phyloP scores from a whole-genome alignment of 306 rosid species.

The Cotoneaster glaucophyllus region DNA sequence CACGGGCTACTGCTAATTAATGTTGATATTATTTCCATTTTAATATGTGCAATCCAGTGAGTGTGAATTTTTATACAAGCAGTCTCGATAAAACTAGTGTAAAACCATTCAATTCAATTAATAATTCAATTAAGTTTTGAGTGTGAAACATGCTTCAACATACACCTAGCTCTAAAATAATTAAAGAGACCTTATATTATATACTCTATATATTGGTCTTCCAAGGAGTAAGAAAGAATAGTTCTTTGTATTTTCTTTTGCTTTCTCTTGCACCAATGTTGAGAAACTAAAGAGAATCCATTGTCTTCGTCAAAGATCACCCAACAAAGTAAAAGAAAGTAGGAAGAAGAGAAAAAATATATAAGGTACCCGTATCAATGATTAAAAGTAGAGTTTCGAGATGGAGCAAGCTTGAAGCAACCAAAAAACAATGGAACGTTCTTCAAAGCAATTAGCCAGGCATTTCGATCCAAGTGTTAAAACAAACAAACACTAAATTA shows the following conservation, averaged over 20 bases:
- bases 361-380: slow-evolving; percentile 13
- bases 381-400: slow-evolving; percentile 23
- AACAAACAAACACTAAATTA: slow-evolving; percentile 5
- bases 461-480: slow-evolving; percentile 20
- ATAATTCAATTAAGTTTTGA: background rate
- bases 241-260: slow-evolving; percentile 13
- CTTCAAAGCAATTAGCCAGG: slow-evolving; percentile 23
- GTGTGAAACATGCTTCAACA: background rate
- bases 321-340: slow-evolving; percentile 35
- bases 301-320: slow-evolving; percentile 53
- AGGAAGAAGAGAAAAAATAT: background rate
- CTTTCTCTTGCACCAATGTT: slow-evolving; percentile 79
- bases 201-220: background rate
- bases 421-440: slow-evolving; percentile 41
- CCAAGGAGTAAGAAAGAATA: slow-evolving; percentile 8
- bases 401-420: slow-evolving; percentile 51
- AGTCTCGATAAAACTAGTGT: too few species aligned
- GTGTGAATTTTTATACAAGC: too few species aligned
- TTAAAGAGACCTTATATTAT: background rate
- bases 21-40: background rate
- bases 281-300: slow-evolving; percentile 31
- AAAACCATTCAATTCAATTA: background rate
- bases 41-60: background rate
- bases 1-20: background rate
- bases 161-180: too few species aligned